phyloP scores from a whole-genome alignment of 192 early-diverging fungal species.

The Physocladia obscura region DNA sequence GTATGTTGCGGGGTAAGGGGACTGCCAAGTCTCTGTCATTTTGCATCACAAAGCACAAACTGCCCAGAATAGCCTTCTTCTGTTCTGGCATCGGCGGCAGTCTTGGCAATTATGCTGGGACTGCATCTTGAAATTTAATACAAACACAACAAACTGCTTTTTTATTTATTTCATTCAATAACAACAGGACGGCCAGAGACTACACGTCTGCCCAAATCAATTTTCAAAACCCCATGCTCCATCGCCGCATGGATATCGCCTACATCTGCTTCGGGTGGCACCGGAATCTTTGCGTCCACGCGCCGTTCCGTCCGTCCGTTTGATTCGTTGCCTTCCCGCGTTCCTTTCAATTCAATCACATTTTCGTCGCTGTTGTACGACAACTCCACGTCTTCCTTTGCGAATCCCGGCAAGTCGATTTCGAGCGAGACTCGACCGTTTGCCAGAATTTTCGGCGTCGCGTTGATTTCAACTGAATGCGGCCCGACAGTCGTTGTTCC shows the following conservation, averaged over 20 bases:
- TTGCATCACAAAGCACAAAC: too few species aligned
- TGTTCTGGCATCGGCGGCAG: too few species aligned
- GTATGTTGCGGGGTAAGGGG: too few species aligned
- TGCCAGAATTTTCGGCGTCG: too few species aligned
- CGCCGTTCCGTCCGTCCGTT: not conserved
- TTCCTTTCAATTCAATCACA: conserved; percentile 2
- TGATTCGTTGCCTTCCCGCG: not conserved
- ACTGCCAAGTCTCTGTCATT: too few species aligned
- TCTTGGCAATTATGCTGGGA: too few species aligned
- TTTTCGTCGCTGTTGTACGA: not conserved
- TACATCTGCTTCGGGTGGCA: not conserved
- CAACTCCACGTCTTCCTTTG: not conserved
- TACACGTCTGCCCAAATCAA: conserved; percentile 12
- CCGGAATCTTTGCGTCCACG: conserved; percentile 8
- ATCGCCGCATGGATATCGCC: conserved; percentile 16
- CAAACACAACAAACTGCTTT: too few species aligned
- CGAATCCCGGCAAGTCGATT: conserved; percentile 3
- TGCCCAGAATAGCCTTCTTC: too few species aligned
- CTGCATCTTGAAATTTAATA: too few species aligned
- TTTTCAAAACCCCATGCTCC: conserved; percentile 3
- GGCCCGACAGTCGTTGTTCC: too few species aligned
- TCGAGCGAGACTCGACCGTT: conserved; percentile 15
- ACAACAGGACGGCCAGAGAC: not conserved
- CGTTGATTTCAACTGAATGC: too few species aligned
- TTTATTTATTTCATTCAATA: conserved; percentile 10